A percentile compares a stretch with the other conserved stretches of the same genome.
These are phyloP conservation scores for Grifola frondosa DNA, from an alignment of 1,284 basidiomycete species.

Conservation along the genomic window DNA sequence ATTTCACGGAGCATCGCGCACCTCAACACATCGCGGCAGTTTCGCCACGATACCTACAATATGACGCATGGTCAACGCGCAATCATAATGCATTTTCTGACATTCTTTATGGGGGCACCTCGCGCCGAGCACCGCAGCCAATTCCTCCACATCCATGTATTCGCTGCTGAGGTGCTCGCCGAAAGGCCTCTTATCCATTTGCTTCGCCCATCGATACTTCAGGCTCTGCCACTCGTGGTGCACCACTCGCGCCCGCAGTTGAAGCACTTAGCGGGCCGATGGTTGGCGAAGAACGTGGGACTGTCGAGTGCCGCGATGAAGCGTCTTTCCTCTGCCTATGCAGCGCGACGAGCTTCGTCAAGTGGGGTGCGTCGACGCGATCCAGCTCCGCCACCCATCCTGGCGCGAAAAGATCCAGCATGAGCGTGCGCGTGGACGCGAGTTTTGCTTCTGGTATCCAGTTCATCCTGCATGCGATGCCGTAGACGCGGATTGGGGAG, in stretches of 20 bases:
- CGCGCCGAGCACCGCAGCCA: slow-evolving; percentile 10
- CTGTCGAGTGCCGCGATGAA: slow-evolving; percentile 17
- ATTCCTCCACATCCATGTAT: slow-evolving; percentile 17
- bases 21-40: slow-evolving; percentile 4
- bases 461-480: slow-evolving; percentile 50
- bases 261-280: slow-evolving; percentile 7
- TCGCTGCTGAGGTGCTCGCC: slow-evolving; percentile 8
- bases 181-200: slow-evolving; percentile 13
- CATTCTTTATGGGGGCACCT: too few relatives aligned
- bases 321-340: slow-evolving; percentile 20
- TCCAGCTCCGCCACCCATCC: slow-evolving; percentile 19
- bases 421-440: slow-evolving; percentile 43
- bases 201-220: slow-evolving; percentile 19
- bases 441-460: slow-evolving; percentile 52
- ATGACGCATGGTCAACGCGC: background rate
- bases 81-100: background rate
- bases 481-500: slow-evolving; percentile 50
- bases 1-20: background rate
- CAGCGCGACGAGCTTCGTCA: slow-evolving; percentile 21
- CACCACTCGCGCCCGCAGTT: background rate
- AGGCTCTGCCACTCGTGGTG: slow-evolving; percentile 15
- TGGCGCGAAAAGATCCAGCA: slow-evolving; percentile 46
- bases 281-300: slow-evolving; percentile 23
- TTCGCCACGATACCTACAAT: background rate
- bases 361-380: slow-evolving; percentile 13